Conservation (phyloP, 768 basidiomycete genomes). For the Stropharia rugosoannulata region DNA sequence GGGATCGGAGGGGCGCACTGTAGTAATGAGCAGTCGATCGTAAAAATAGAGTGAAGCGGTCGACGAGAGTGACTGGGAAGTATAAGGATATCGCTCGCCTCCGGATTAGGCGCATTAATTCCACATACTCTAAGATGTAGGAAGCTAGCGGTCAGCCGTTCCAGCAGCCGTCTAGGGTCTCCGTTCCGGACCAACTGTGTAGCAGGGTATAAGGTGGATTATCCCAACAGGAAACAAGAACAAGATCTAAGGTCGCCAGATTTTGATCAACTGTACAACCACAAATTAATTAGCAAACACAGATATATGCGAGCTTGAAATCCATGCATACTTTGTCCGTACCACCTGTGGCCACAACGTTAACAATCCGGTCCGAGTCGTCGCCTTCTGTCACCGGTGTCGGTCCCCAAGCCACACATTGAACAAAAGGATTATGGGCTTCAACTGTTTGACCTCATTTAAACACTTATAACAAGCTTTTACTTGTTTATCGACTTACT, state of each 20-base stretch:
- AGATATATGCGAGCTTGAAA: neutral
- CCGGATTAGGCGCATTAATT: neutral
- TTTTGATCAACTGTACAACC: constrained; percentile 18
- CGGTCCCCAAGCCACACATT: constrained; percentile 78
- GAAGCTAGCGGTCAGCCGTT: neutral
- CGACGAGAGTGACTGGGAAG: too few species aligned
- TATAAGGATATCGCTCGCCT: neutral
- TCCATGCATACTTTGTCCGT: constrained; percentile 48
- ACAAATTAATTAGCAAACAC: neutral
- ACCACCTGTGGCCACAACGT: constrained; percentile 68
- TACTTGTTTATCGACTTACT: constrained; percentile 11
- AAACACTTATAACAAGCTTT: neutral
- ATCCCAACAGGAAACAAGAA: neutral
- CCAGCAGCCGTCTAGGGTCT: neutral
- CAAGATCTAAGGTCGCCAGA: constrained; percentile 19
- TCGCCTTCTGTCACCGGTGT: constrained; percentile 31
- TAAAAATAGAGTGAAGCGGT: neutral
- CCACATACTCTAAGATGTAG: neutral
- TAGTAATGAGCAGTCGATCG: neutral
- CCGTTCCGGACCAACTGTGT: neutral
- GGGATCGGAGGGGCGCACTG: neutral
- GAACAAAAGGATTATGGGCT: constrained; percentile 84
- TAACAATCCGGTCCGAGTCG: constrained; percentile 60
- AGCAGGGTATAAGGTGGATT: neutral
- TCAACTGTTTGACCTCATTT: constrained; percentile 43